phyloP scores from a whole-genome alignment of 805 yeast species.

The Priceomyces melissophilus region DNA sequence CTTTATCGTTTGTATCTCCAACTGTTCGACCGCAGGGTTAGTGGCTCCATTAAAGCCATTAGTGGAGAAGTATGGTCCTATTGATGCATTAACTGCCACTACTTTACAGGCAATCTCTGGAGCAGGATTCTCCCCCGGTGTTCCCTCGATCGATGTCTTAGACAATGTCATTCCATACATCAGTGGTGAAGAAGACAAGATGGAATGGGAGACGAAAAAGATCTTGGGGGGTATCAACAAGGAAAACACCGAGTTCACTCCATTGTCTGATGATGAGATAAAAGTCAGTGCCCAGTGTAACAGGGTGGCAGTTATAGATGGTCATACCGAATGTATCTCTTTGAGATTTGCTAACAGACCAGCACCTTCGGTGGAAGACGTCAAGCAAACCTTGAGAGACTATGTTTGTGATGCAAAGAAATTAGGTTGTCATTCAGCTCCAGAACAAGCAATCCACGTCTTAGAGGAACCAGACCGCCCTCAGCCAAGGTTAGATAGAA shows the following conservation, averaged over 20 bases:
- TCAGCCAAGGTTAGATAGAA: conserved; percentile 95
- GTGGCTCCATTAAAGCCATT: conserved; percentile 97
- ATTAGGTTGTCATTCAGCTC: conserved; percentile 87
- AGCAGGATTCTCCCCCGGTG: conserved; percentile 98
- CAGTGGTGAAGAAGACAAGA: conserved; percentile 96
- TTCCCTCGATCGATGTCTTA: conserved; percentile 88
- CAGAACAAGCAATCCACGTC: conserved; percentile 86
- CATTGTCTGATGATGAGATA: conserved; percentile 64
- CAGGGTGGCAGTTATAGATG: conserved; percentile 95
- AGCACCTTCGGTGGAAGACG: conserved; percentile 79
- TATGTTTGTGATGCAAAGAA: conserved; percentile 81
- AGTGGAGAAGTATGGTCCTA: conserved; percentile 85
- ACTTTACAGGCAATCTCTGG: conserved; percentile 98
- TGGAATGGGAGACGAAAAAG: conserved; percentile 97
- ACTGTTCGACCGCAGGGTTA: conserved; percentile 97
- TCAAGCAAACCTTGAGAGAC: conserved; percentile 64
- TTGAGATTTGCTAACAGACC: conserved; percentile 77
- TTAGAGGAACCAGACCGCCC: conserved; percentile 92
- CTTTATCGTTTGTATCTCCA: conserved; percentile 89
- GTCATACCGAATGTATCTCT: conserved; percentile 94
- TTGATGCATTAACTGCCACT: conserved; percentile 80
- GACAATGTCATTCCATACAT: conserved; percentile 95
- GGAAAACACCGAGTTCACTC: conserved; percentile 52
- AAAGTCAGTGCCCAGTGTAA: conserved; percentile 94
- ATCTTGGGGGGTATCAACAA: conserved; percentile 68